Percentiles rank a stretch among this genome's conserved stretches.
phyloP scores from a whole-genome alignment of 202 grass and related monocot species.

The Elaeis oleifera region DNA sequence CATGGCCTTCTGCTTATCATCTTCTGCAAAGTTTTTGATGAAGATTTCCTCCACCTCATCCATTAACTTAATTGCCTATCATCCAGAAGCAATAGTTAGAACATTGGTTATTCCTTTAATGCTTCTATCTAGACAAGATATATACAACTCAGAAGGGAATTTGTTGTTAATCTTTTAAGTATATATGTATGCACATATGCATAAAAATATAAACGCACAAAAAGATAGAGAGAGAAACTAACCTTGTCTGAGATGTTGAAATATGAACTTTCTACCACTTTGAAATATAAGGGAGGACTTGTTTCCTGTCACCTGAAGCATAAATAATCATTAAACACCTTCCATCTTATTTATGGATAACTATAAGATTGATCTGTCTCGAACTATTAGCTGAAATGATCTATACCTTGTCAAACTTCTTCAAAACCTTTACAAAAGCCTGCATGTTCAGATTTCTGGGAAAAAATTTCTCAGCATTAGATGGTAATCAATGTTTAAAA shows the following conservation, averaged over 20 bases:
- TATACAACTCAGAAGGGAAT: background rate
- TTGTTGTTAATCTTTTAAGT: background rate
- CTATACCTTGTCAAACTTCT: conserved; percentile 71
- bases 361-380: no score
- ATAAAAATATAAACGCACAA: no score
- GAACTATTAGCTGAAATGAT: background rate
- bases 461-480: conserved; percentile 5
- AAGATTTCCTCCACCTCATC: conserved; percentile 71
- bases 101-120: no score
- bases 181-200: no score
- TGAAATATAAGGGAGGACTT: conserved; percentile 49
- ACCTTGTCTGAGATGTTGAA: conserved; percentile 77
- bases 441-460: conserved; percentile 72
- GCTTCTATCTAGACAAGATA: no score
- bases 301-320: conserved; percentile 44
- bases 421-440: conserved; percentile 76
- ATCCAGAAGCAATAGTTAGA: background rate
- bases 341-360: background rate
- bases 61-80: conserved; percentile 50
- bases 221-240: conserved; percentile 10
- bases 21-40: conserved; percentile 47
- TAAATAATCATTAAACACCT: background rate
- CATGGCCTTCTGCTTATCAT: conserved; percentile 57
- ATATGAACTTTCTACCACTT: conserved; percentile 70
- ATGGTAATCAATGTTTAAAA: no score